Percentiles rank a stretch among this genome's conserved stretches.
Conservation (phyloP, 371 early-diverging fungal genomes). For the Mortierella sp. region DNA sequence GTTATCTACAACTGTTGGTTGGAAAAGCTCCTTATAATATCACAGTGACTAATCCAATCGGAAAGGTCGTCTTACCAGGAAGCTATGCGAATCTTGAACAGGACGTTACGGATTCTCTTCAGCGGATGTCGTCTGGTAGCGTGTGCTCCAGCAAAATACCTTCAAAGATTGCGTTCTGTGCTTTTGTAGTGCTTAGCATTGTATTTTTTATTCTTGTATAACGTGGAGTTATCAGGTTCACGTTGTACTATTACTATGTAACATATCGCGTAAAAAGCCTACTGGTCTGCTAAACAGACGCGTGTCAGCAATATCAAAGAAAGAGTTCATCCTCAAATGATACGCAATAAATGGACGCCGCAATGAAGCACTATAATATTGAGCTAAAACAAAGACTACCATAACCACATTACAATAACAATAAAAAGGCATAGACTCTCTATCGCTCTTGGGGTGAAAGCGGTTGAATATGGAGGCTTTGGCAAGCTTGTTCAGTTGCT, state of each 20-base stretch:
- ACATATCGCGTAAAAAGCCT: too few species aligned
- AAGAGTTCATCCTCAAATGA: too few species aligned
- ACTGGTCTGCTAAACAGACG: too few species aligned
- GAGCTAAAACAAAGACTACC: background rate
- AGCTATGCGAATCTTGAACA: constrained; percentile 13
- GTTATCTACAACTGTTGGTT: too few species aligned
- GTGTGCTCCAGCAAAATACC: background rate
- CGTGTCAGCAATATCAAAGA: too few species aligned
- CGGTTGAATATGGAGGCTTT: constrained; percentile 26
- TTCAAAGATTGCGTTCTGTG: background rate
- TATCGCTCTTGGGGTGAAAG: background rate
- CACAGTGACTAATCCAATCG: constrained; percentile 21
- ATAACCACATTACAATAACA: background rate
- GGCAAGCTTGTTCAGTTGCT: constrained; percentile 34
- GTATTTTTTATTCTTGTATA: background rate
- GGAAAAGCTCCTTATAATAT: constrained; percentile 33
- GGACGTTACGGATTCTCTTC: constrained; percentile 15
- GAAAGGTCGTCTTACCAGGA: constrained; percentile 22
- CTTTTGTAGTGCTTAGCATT: background rate
- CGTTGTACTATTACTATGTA: background rate
- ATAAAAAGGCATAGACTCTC: background rate
- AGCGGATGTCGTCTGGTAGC: constrained; percentile 1
- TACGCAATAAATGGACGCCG: too few species aligned
- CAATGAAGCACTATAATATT: too few species aligned
- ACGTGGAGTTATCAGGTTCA: background rate